Evolutionary conservation across 208 protist species (phyloP), one percentile per base, ranked within the genome.

Genomic region (Blastocrithidia nonstop): DNA sequence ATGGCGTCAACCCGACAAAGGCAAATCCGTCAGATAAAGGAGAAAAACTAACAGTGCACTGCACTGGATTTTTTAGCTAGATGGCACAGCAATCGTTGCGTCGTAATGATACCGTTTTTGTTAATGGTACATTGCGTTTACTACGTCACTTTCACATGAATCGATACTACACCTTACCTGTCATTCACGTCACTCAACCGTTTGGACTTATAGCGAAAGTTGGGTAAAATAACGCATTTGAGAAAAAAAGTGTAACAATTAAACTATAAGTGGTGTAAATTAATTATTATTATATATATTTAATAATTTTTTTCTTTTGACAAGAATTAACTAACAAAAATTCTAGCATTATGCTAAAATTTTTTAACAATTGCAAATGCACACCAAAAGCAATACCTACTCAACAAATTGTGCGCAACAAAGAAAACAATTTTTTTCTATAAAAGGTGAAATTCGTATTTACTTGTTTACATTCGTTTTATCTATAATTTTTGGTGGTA

Each of bases 31-130:
- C 20, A 0, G 52, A 48, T 4, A 55, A 71, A 7, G 43, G 54
- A 23, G 74, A 86, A 40, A 71, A 66, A 13, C 54, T 92, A 20
- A 47, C 67, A 5, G 51, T 92, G 17, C 58, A 46, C 11, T 92
- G 82, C 53, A 66, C 42, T 26, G 43, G 42, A 15, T 44, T 29
- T 20, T 35, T 52, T 2, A 26, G 49, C 16, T 29, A 22, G 33
- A 17, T 50, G 21, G 22, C 71, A 26, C 27, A 27, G 6, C 32
- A 27, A 6, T 26, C 37, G 4, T 27, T 82, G 25, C 43, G 46
- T 16, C 59, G 60, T 15, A 66, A 75, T 33, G 65, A 68, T 19
- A 48, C 19, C 33, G 48, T 90, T 1, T 76, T 86, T 60, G 70
- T 64, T 9, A 67, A 57, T 39, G 81, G 81, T 16, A 71, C 61